phyloP scores from a whole-genome alignment of 129 eudicot species.

The Logfia minima region DNA sequence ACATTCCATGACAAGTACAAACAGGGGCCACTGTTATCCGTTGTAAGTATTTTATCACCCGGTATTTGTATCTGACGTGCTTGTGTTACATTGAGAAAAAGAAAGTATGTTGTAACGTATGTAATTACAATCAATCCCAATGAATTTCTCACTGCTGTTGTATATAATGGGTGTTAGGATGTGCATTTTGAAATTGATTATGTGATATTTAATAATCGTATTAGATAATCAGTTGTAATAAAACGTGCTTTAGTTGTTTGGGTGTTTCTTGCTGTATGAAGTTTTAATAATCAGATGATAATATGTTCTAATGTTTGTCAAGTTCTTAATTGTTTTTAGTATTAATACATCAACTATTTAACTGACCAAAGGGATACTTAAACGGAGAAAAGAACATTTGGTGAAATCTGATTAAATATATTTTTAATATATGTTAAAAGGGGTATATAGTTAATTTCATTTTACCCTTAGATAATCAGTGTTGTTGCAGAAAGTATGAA shows the following conservation, averaged over 20 bases:
- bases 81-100: neutral
- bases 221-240: slow-evolving; percentile 9
- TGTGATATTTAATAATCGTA: neutral
- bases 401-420: neutral
- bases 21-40: slow-evolving; percentile 90
- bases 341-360: neutral
- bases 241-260: slow-evolving; percentile 7
- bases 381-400: neutral
- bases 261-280: neutral
- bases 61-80: slow-evolving; percentile 2
- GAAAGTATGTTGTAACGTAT: neutral
- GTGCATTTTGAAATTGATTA: slow-evolving; percentile 1
- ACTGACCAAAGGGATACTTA: neutral
- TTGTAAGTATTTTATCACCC: slow-evolving; percentile 51
- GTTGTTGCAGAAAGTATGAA: neutral
- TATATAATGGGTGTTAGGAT: neutral
- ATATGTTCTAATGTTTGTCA: neutral
- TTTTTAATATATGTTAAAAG: neutral
- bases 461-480: neutral
- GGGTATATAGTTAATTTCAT: neutral
- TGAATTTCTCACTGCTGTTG: neutral
- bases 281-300: neutral
- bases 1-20: slow-evolving; percentile 89
- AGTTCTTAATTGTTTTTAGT: neutral
- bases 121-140: neutral